Percentiles rank a stretch among this genome's conserved stretches.
These are phyloP conservation scores for Fusarium pilosicola DNA, from an alignment of 2,329 filamentous ascomycete genomes.

Conservation along the genomic window DNA sequence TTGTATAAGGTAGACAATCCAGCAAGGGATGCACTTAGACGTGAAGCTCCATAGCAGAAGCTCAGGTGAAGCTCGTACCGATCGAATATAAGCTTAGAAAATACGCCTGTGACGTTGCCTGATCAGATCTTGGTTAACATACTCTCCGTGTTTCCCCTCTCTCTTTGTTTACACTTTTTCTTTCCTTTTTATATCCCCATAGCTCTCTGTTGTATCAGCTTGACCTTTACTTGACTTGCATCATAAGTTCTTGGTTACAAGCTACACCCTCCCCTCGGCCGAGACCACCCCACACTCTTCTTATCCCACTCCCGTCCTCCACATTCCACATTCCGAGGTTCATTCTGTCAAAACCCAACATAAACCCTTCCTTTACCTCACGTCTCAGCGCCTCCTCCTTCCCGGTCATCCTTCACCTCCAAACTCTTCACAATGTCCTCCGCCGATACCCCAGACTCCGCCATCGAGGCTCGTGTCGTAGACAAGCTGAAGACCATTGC, in stretches of 20 bases:
- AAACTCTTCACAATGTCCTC: constrained; percentile 37
- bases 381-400: not conserved
- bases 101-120: constrained; percentile 33
- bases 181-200: not conserved
- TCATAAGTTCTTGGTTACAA: constrained; percentile 9
- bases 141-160: not conserved
- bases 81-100: constrained; percentile 1
- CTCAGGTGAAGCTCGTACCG: not conserved
- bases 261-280: constrained; percentile 39
- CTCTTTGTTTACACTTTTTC: not conserved
- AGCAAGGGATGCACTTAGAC: constrained; percentile 7
- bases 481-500: constrained; percentile 59
- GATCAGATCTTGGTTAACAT: not conserved
- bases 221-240: constrained; percentile 6
- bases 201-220: not conserved
- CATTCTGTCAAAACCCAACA: constrained; percentile 13
- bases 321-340: constrained; percentile 31
- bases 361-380: constrained; percentile 10
- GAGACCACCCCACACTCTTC: constrained; percentile 37
- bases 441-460: constrained; percentile 40
- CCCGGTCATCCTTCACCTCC: not conserved
- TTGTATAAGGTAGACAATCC: not conserved
- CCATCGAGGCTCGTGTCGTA: constrained; percentile 49
- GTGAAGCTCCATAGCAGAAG: constrained; percentile 15
- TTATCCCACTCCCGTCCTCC: constrained; percentile 27